Evolutionary conservation across 495 filamentous ascomycete species (phyloP).

Genomic region (Penicillium desertorum): DNA sequence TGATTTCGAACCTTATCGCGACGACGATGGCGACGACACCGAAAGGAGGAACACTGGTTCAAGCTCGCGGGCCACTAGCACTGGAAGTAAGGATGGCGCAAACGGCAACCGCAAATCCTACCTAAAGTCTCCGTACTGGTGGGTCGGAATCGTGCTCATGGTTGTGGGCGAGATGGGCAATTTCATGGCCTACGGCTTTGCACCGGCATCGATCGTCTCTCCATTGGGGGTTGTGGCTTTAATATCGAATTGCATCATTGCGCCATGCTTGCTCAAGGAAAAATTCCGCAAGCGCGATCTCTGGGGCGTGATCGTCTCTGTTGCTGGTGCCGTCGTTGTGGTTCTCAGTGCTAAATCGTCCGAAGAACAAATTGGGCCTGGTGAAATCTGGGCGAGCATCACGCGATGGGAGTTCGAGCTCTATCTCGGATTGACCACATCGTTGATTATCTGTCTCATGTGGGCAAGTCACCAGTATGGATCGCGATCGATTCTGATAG

Average conservation of each 20-base stretch:
- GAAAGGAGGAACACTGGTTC: conserved; percentile 17
- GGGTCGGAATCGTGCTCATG: conserved; percentile 88
- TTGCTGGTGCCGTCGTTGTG: conserved; percentile 86
- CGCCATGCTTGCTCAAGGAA: conserved; percentile 89
- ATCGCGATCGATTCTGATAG: conserved; percentile 80
- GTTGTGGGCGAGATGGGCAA: conserved; percentile 91
- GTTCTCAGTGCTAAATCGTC: conserved; percentile 88
- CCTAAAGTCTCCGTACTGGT: conserved; percentile 91
- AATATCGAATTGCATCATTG: conserved; percentile 94
- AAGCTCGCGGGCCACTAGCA: conserved; percentile 22
- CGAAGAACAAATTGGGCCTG: conserved; percentile 86
- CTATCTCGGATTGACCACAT: conserved; percentile 75
- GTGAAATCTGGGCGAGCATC: conserved; percentile 87
- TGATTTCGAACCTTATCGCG: conserved; percentile 31
- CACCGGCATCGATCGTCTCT: conserved; percentile 97
- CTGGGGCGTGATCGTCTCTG: conserved; percentile 80
- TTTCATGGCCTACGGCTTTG: conserved; percentile 96
- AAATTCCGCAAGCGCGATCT: conserved; percentile 80
- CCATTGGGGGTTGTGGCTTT: conserved; percentile 92
- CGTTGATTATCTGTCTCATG: conserved; percentile 71
- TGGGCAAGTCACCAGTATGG: conserved; percentile 82
- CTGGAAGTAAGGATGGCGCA: conserved; percentile 30
- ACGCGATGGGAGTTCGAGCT: conserved; percentile 87
- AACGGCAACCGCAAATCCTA: conserved; percentile 59
- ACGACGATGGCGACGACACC: conserved; percentile 23